Evolutionary conservation across 768 basidiomycete genomes (phyloP), one percentile per base, ranked within the genome.

Genomic region (Mycena filopes): DNA sequence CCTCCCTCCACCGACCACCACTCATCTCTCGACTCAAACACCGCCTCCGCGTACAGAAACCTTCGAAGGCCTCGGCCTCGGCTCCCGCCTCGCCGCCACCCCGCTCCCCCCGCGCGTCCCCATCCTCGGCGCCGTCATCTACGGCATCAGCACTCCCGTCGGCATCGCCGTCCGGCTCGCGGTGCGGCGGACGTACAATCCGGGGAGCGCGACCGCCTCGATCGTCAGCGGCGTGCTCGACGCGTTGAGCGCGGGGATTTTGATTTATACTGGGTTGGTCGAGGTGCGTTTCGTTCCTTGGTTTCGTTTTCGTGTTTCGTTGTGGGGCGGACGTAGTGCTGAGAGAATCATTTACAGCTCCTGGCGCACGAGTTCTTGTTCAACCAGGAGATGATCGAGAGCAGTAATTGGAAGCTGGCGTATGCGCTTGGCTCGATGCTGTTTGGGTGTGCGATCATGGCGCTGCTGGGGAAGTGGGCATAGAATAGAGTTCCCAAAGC

Each of bases 351-450:
- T n/a, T n/a, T 21, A 11, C 64, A 92, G 90, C 84, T 98, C 0
- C 84, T 99, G 47, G 97, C 95, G 1, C 96, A 98, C 74, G 97
- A 98, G 73, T 98, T 99, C 78, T 73, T 99, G 42, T 95, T 97
- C 80, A 95, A 88, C 81, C 87, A 89, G 63, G 87, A 93, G 61
- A 94, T 96, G 90, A 87, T 90, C 75, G 82, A 86, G n/a, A 86
- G 85, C 5, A 87, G 88, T 7, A 87, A 86, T 56, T 71, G 76
- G 28, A 87, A 88, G 71, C 77, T 97, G n/a, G 77, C 82, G 0
- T 97, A 93, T 67, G 89, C 93, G 9, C 66, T 95, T 65, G 76
- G 78, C n/a, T 90, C 87, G 70, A 94, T 98, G 89, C 68, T 91
- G n/a, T 63, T 89, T 11, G 96, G 96, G 12, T 90, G 89, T 26